These are phyloP conservation scores for Barbarea vulgaris DNA, from an alignment of 345 rosid genomes.

Conservation along the genomic window DNA sequence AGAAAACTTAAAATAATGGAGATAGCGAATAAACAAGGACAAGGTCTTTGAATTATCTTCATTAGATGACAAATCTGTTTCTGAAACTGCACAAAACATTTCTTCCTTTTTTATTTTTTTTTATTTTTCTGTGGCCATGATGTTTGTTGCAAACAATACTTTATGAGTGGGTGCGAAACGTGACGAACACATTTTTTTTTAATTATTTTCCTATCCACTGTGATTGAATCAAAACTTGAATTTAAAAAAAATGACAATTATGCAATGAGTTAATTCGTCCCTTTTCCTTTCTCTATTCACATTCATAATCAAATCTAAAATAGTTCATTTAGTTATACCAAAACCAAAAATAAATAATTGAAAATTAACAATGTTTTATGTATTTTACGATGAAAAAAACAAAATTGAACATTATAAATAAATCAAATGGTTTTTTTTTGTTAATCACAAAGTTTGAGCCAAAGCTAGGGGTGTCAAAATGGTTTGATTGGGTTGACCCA, in stretches of 20 bases:
- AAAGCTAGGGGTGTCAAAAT: no score
- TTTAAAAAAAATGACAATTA: not conserved
- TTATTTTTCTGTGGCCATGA: not conserved
- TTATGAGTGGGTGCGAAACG: not conserved
- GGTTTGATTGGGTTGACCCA: no score
- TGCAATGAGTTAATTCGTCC: not conserved
- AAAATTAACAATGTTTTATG: no score
- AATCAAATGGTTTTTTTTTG: no score
- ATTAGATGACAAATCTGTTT: slow-evolving; percentile 11
- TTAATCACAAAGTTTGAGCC: no score
- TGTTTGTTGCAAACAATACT: not conserved
- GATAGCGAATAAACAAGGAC: not conserved
- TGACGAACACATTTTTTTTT: no score
- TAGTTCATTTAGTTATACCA: not conserved
- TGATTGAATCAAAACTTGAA: not conserved
- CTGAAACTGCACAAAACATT: not conserved
- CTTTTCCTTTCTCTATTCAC: not conserved
- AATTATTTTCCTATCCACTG: not conserved
- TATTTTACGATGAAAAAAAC: no score
- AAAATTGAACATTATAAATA: no score
- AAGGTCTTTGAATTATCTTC: not conserved
- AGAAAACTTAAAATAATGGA: not conserved
- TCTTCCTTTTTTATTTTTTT: not conserved
- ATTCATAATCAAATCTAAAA: not conserved
- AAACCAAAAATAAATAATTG: no score